These are phyloP conservation scores for Beta macrorhiza DNA, from an alignment of 179 eudicot species.

Conservation along the genomic window DNA sequence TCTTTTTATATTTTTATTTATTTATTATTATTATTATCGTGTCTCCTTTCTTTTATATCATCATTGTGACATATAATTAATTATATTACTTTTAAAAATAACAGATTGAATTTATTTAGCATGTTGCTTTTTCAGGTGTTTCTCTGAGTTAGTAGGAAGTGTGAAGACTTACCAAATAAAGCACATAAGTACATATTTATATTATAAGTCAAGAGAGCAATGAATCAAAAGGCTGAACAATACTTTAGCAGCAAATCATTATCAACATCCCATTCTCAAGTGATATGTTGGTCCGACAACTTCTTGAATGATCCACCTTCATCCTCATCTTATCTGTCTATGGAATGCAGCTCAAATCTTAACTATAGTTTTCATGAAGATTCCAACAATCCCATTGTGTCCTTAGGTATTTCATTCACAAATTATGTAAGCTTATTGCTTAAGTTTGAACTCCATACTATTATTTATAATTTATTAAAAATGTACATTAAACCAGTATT, in stretches of 20 bases:
- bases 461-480: neutral
- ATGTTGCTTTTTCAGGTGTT: neutral
- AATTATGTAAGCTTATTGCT: slow-evolving; percentile 16
- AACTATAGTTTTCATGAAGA: slow-evolving; percentile 4
- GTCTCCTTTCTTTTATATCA: no score
- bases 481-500: no score
- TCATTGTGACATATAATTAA: no score
- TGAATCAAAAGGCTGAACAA: slow-evolving; percentile 24
- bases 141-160: neutral
- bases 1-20: no score
- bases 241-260: slow-evolving; percentile 19
- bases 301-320: slow-evolving; percentile 18
- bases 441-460: neutral
- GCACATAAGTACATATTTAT: neutral
- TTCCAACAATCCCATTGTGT: slow-evolving; percentile 4
- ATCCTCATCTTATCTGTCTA: slow-evolving; percentile 23
- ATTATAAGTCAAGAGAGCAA: neutral
- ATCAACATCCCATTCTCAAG: slow-evolving; percentile 10
- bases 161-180: neutral
- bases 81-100: no score
- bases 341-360: slow-evolving; percentile 18
- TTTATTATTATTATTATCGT: no score
- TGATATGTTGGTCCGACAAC: slow-evolving; percentile 19
- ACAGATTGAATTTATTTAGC: neutral
- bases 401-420: slow-evolving; percentile 22